Conservation (phyloP, 306 rosid species). For the Corylus americana region DNA sequence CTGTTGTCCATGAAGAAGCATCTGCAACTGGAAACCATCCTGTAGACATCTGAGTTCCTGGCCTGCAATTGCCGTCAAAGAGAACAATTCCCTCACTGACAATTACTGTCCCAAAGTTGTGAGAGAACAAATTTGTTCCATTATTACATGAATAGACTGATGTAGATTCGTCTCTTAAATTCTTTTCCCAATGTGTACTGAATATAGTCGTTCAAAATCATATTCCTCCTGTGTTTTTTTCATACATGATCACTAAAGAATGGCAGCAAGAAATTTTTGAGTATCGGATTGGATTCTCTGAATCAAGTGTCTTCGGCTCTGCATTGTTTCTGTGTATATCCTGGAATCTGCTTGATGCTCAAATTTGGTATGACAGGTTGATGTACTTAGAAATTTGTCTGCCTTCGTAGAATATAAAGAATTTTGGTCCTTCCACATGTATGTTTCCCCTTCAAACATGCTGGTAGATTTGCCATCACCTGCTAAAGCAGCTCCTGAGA, state of each 20-base stretch:
- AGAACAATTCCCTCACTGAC: constrained; percentile 1
- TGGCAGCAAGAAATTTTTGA: neutral
- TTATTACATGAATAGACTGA: neutral
- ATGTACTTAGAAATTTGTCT: neutral
- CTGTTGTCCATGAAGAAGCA: neutral
- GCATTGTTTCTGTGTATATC: neutral
- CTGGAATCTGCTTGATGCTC: neutral
- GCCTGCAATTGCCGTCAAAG: neutral
- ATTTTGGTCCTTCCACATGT: constrained; percentile 72
- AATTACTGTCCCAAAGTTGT: constrained; percentile 6
- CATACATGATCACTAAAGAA: neutral
- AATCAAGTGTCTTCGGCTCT: neutral
- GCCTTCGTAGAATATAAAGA: no score
- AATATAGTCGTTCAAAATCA: neutral
- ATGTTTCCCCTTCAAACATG: constrained; percentile 78
- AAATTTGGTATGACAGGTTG: neutral
- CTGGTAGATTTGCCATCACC: constrained; percentile 63
- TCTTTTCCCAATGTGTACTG: neutral
- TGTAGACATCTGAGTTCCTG: constrained; percentile 2
- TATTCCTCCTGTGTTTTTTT: neutral
- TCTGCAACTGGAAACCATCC: neutral
- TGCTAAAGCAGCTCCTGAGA: constrained; percentile 60
- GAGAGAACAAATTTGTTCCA: neutral
- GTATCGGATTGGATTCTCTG: neutral
- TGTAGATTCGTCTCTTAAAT: neutral